Percentiles rank a stretch among this genome's conserved stretches.
Conservation (phyloP, 164 flowering plant genomes). For the Dillenia turbinata region DNA sequence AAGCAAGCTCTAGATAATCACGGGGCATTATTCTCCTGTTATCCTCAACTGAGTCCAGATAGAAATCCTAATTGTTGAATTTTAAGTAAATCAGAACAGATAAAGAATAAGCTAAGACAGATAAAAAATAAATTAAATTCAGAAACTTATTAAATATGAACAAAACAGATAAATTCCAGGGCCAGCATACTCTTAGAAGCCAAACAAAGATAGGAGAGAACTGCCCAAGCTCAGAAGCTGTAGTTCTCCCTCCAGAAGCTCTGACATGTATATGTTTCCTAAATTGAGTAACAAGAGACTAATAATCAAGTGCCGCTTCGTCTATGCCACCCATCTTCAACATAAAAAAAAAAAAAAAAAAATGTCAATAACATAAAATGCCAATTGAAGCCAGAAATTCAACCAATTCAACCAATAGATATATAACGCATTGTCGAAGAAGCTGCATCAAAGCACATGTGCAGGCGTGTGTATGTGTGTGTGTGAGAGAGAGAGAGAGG, state of each 20-base stretch:
- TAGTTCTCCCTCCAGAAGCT: conserved; percentile 83
- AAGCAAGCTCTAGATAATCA: conserved; percentile 92
- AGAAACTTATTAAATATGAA: neutral
- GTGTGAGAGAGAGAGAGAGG: neutral
- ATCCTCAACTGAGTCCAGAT: conserved; percentile 85
- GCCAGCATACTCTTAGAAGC: conserved; percentile 80
- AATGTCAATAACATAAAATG: neutral
- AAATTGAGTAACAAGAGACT: conserved; percentile 98
- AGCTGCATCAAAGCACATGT: neutral
- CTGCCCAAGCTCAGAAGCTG: conserved; percentile 91
- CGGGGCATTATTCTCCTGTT: conserved; percentile 88
- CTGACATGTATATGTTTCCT: conserved; percentile 96
- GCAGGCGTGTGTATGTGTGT: no score
- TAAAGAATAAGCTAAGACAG: conserved; percentile 4
- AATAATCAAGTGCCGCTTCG: conserved; percentile 96
- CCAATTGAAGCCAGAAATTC: conserved; percentile 1
- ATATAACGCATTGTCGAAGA: neutral
- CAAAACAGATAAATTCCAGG: neutral
- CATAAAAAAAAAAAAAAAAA: conserved; percentile 6
- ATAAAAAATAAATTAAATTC: neutral
- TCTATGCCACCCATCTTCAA: conserved; percentile 96
- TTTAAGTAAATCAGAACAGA: neutral
- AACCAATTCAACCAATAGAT: neutral
- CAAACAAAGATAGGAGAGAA: conserved; percentile 98
- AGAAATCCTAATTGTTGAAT: conserved; percentile 67